phyloP scores from a whole-genome alignment of 768 basidiomycete species.

The Daedalea quercina region DNA sequence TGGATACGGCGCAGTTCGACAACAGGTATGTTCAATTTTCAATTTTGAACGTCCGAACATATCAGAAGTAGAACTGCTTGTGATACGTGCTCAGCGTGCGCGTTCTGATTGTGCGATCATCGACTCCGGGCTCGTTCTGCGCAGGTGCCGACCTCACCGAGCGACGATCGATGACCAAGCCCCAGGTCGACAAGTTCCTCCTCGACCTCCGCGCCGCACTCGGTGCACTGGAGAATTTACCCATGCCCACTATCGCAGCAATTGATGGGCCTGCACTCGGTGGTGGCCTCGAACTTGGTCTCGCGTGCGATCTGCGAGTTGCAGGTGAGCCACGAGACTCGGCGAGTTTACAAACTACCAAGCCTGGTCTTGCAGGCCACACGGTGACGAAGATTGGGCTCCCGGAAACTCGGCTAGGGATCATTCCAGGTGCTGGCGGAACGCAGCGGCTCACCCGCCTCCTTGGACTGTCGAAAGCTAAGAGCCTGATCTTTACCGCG shows the following conservation, averaged over 20 bases:
- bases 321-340: conserved; percentile 52
- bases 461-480: conserved; percentile 73
- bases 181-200: conserved; percentile 74
- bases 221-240: conserved; percentile 69
- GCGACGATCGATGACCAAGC: conserved; percentile 72
- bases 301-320: conserved; percentile 87
- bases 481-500: conserved; percentile 82
- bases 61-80: no score
- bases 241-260: conserved; percentile 86
- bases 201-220: conserved; percentile 64
- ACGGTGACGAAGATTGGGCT: conserved; percentile 81
- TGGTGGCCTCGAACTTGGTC: conserved; percentile 83
- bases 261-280: conserved; percentile 92
- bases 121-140: conserved; percentile 76
- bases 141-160: conserved; percentile 89
- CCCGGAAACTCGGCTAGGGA: conserved; percentile 71
- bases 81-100: conserved; percentile 45
- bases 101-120: conserved; percentile 78
- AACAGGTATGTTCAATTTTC: conserved; percentile 39
- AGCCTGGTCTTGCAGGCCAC: conserved; percentile 34
- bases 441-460: conserved; percentile 79
- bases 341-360: background rate
- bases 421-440: conserved; percentile 89
- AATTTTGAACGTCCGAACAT: background rate
- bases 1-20: conserved; percentile 62